Percentiles rank a stretch among this genome's conserved stretches.
Evolutionary conservation across 306 rosid genomes (phyloP).

Genomic region (Vigna reflexopilosa): DNA sequence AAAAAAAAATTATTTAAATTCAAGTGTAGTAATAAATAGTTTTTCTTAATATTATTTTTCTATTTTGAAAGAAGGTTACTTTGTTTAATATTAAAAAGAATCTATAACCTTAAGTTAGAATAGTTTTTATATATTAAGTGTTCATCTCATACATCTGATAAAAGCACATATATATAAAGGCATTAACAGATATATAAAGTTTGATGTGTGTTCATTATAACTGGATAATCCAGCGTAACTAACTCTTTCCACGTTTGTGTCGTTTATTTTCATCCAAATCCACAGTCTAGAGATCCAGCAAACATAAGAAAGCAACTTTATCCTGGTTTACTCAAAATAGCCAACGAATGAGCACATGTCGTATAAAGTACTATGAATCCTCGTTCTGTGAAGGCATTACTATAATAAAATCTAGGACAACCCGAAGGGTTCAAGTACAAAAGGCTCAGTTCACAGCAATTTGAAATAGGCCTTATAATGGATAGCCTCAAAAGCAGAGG

Average conservation of each 20-base stretch:
- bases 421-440: conserved; percentile 49
- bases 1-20: too few relatives aligned
- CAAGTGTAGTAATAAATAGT: too few relatives aligned
- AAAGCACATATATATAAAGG: conserved; percentile 36
- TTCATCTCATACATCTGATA: conserved; percentile 6
- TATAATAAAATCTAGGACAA: conserved; percentile 40
- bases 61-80: too few relatives aligned
- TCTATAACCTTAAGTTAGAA: too few relatives aligned
- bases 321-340: conserved; percentile 44
- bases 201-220: conserved; percentile 26
- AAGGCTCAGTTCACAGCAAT: conserved; percentile 36
- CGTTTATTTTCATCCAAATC: conserved; percentile 44
- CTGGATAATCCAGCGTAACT: conserved; percentile 30
- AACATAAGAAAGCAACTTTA: conserved; percentile 50
- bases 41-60: too few relatives aligned
- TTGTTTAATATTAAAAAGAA: too few relatives aligned
- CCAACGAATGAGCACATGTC: conserved; percentile 24
- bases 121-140: too few relatives aligned
- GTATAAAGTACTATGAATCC: conserved; percentile 9
- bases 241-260: conserved; percentile 43
- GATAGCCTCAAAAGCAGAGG: conserved; percentile 58
- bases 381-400: conserved; percentile 3
- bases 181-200: conserved; percentile 13
- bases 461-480: conserved; percentile 36
- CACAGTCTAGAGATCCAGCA: conserved; percentile 45